Base-by-base conservation (phyloP, 192 early-diverging fungal species). In the Phycomyces nitens region DNA sequence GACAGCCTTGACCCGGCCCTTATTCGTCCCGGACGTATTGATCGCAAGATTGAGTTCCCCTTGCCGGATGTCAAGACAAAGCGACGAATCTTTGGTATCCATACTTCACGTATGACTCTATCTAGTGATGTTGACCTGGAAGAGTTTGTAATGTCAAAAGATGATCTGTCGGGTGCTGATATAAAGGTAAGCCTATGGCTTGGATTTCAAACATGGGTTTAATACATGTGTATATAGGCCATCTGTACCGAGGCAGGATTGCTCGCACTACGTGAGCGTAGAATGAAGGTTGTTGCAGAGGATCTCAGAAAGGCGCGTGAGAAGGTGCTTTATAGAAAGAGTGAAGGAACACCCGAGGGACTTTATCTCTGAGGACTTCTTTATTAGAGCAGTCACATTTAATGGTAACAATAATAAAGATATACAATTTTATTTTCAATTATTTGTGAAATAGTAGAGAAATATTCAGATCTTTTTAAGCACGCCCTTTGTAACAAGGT, bases 41-140 rank as follows among this genome's bases (percentile, higher is more conserved):
- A 99, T 73, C 87, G 97, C 58, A 99, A 99, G 85, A 99, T 99
- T 62, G 97, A 99, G 73, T 99, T 99, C 86, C 95, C 97, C 14
- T 73, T 94, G 68, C 97, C 97, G 14, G 95, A 99, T 71, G 88
- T 94, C 56, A 96, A 94, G 80, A 94, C 93, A 41, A 96, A 96
- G 84, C 94, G 97, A 63, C 89, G 92, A 57, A 98, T 99, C 73
- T 98, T 99, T 72, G 89, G 88, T 53, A 99, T 95, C 59, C 92
- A 95, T 71, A 97, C 97, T 15, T 80, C 88, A 40, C 84, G 92
- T 41, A 99, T 99, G 97, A 95, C 90, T 50, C 76, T 99, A 18
- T 88, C 94, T 3, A 90, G 89, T 23, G 97, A 99, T 77, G 97
- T 99, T 6, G 95, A 99, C 72, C 69, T 99, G 71, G 97, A 99